phyloP scores from a whole-genome alignment of 441 rosid species.

The Melastoma candidum region DNA sequence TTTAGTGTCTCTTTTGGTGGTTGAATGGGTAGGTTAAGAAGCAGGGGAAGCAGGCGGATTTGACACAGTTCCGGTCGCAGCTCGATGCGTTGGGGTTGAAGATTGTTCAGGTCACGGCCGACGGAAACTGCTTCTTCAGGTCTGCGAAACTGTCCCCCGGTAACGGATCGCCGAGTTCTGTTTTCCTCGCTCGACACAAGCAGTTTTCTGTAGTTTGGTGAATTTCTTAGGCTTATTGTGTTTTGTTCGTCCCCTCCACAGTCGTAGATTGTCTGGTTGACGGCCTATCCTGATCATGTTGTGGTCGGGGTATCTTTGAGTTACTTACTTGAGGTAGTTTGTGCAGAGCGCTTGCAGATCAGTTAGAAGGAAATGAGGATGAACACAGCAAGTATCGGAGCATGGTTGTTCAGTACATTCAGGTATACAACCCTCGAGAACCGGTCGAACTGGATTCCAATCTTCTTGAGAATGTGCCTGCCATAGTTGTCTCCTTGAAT shows the following conservation, averaged over 20 bases:
- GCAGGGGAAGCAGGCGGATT: constrained; percentile 58
- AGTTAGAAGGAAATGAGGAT: constrained; percentile 76
- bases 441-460: too few species aligned
- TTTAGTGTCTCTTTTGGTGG: constrained; percentile 16
- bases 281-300: neutral
- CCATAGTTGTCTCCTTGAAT: too few species aligned
- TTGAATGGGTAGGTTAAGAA: constrained; percentile 38
- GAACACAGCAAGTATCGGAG: constrained; percentile 66
- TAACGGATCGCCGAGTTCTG: constrained; percentile 2
- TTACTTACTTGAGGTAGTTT: constrained; percentile 24
- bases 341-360: constrained; percentile 79
- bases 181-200: neutral
- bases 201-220: neutral
- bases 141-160: constrained; percentile 21
- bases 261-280: neutral
- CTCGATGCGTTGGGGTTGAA: constrained; percentile 60
- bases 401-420: constrained; percentile 64
- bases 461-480: too few species aligned
- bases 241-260: neutral
- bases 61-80: constrained; percentile 47
- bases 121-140: constrained; percentile 98
- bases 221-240: neutral
- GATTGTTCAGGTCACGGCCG: constrained; percentile 68
- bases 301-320: constrained; percentile 15
- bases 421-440: neutral